Percentiles rank a stretch among this genome's conserved stretches.
Evolutionary conservation across 495 filamentous ascomycete genomes (phyloP).

Genomic region (Penicillium antarcticum): DNA sequence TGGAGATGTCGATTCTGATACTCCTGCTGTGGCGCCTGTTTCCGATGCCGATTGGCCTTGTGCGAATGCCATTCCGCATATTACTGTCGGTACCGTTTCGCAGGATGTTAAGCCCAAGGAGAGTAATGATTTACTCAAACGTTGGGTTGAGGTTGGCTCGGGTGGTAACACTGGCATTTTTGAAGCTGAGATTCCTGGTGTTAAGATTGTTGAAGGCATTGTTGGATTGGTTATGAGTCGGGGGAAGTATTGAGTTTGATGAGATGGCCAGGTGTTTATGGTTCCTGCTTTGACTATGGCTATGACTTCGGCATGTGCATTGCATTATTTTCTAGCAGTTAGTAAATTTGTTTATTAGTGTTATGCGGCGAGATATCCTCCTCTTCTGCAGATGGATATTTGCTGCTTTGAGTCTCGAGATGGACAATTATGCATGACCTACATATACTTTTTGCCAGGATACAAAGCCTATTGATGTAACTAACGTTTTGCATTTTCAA

Average conservation of each 20-base stretch:
- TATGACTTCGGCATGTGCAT: no score
- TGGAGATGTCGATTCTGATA: slow-evolving; percentile 22
- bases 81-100: slow-evolving; percentile 80
- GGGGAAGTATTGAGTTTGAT: slow-evolving; percentile 17
- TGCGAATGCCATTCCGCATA: slow-evolving; percentile 75
- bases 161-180: slow-evolving; percentile 47
- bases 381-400: no score
- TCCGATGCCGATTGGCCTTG: slow-evolving; percentile 55
- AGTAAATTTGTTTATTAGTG: no score
- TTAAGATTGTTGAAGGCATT: slow-evolving; percentile 40
- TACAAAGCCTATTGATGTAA: no score
- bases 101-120: slow-evolving; percentile 82
- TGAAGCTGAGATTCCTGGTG: slow-evolving; percentile 42
- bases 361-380: no score
- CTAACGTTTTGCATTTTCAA: no score
- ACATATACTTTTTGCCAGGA: no score
- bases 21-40: no score
- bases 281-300: background rate
- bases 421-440: no score
- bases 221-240: slow-evolving; percentile 45
- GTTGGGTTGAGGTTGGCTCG: slow-evolving; percentile 59
- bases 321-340: no score
- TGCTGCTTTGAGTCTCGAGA: no score
- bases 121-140: slow-evolving; percentile 76
- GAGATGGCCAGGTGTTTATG: background rate